phyloP scores from a whole-genome alignment of 2,329 filamentous ascomycete genomes.

The Fusarium sp. region DNA sequence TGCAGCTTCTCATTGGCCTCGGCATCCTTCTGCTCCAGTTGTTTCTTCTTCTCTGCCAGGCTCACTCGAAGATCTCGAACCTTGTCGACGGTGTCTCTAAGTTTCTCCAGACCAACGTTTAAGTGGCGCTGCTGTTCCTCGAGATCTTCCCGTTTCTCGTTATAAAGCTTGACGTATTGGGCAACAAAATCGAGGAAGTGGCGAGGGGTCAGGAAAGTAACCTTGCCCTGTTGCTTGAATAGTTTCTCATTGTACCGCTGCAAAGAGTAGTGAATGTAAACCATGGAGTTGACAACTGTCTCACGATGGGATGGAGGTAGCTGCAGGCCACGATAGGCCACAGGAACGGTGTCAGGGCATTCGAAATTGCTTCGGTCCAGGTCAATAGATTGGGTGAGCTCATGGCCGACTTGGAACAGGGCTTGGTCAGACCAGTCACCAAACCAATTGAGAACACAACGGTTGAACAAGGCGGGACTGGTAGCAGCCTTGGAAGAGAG shows the following conservation, averaged over 20 bases:
- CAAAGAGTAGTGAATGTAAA: constrained; percentile 96
- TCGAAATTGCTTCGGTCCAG: constrained; percentile 87
- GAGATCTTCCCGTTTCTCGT: constrained; percentile 97
- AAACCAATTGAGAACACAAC: constrained; percentile 99
- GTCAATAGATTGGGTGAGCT: constrained; percentile 96
- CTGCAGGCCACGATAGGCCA: constrained; percentile 87
- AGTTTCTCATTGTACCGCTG: constrained; percentile 90
- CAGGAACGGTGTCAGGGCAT: constrained; percentile 90
- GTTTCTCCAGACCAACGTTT: constrained; percentile 97
- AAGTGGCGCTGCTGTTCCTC: constrained; percentile 99
- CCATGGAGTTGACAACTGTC: constrained; percentile 96
- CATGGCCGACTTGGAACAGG: constrained; percentile 95
- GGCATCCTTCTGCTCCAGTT: constrained; percentile 91
- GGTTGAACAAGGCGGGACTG: constrained; percentile 97
- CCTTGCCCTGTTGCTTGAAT: constrained; percentile 89
- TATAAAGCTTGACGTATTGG: constrained; percentile 97
- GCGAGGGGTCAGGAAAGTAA: constrained; percentile 92
- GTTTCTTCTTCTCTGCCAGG: constrained; percentile 92
- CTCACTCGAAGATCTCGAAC: constrained; percentile 91
- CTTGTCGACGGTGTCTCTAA: constrained; percentile 96
- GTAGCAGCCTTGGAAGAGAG: constrained; percentile 96
- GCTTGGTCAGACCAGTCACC: constrained; percentile 99
- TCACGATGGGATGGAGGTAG: constrained; percentile 92
- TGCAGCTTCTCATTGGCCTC: constrained; percentile 98
- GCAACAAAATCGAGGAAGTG: constrained; percentile 99